Base-by-base conservation (phyloP, 1,284 basidiomycete genomes). In the Omphalotus olearius region DNA sequence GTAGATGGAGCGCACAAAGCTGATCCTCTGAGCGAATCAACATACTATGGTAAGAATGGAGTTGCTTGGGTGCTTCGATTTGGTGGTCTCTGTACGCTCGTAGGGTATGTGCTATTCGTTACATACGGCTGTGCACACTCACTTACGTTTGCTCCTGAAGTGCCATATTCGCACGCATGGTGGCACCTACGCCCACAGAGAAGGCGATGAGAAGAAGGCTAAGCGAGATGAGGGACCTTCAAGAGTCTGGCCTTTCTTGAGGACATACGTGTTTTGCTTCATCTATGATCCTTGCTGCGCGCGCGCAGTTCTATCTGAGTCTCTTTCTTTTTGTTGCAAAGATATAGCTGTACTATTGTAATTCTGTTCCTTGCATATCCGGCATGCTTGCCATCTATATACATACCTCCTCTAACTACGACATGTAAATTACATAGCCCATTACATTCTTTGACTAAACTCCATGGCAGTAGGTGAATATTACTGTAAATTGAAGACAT, bases 61-160 rank as follows among this genome's bases (percentile, higher is more conserved):
- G 91, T 95, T 17, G 90, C 88, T 1, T 98, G 94, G 93, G 91
- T 97, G 4, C 70, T 98, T 47, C 82, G 93, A 11, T 97, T 97
- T 62, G 94, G 94, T 44, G 94, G 94, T 30, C 62, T 91, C 6
- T 91, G 86, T 65, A 85, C 93, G 0, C 69, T 95, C 55, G 75
- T 74, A 25, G 67, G 16, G 50, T 53, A 46, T 4, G 44, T 14
- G 41, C 41, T 40, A 20, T 14, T 50, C 33, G 7, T 33, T 7
- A 33, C 30, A 33, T 33, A 33, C n/a, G 23, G 44, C 30, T 45
- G 14, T 35, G 47, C 18, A 43, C 30, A 7, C 23, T 56, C n/a
- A 37, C 2, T 23, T 13, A 25, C 2, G 9, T 30, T 1, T 20
- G 76, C 60, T 13, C 9, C 13, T 33, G 76, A 30, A 87, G 90